These are phyloP conservation scores for Poa annua DNA, from an alignment of 176 grass and related monocot species.

Conservation along the genomic window DNA sequence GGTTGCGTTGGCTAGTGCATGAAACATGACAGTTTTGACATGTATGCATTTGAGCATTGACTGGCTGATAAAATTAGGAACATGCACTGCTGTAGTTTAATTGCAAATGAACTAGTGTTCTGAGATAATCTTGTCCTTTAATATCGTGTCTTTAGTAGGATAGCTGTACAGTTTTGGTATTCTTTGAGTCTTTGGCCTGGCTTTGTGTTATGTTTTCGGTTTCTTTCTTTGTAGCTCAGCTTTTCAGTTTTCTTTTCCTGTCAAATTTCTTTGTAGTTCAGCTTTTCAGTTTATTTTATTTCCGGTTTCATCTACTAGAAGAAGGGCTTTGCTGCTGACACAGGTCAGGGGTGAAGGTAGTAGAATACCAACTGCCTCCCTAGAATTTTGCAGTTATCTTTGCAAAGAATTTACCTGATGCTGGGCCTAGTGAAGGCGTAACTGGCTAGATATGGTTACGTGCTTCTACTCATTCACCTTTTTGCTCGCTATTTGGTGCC, in stretches of 20 bases:
- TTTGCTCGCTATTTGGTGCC: conserved; percentile 26
- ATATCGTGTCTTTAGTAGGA: not conserved
- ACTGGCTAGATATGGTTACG: conserved; percentile 72
- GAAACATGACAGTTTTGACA: not conserved
- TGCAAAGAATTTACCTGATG: too few relatives aligned
- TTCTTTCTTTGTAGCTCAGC: not conserved
- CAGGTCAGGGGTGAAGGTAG: too few relatives aligned
- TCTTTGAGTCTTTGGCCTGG: not conserved
- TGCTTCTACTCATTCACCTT: conserved; percentile 72
- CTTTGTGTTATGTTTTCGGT: not conserved
- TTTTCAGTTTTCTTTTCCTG: not conserved
- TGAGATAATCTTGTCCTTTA: conserved; percentile 2
- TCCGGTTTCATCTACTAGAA: too few relatives aligned
- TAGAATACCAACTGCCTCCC: too few relatives aligned
- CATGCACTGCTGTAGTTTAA: not conserved
- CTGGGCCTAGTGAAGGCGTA: conserved; percentile 20
- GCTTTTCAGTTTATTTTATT: too few relatives aligned
- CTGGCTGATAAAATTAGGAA: not conserved
- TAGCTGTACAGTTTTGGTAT: not conserved
- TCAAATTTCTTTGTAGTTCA: not conserved
- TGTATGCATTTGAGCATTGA: conserved; percentile 9
- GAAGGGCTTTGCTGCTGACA: too few relatives aligned
- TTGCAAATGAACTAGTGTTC: not conserved
- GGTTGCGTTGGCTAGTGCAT: too few relatives aligned
- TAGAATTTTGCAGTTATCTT: too few relatives aligned